Conservation (phyloP, 495 filamentous ascomycete species). For the Podospora tetraspora region DNA sequence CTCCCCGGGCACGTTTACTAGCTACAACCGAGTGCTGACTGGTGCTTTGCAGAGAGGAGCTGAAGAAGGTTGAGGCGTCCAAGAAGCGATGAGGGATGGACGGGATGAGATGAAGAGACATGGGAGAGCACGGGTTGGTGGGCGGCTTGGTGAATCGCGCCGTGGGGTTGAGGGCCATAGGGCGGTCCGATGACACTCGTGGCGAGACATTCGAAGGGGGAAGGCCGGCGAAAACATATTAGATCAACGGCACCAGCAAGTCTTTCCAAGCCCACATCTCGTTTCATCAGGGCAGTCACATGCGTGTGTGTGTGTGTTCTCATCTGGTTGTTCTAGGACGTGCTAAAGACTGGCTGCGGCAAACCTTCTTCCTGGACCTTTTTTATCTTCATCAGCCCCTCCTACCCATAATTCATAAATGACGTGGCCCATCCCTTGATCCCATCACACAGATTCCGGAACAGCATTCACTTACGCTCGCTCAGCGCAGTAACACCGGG, state of each 20-base stretch:
- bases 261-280: neutral
- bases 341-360: neutral
- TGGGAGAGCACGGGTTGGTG: neutral
- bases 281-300: neutral
- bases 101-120: neutral
- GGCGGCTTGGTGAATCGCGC: neutral
- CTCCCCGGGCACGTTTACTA: neutral
- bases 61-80: slow-evolving; percentile 83
- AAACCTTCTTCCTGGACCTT: neutral
- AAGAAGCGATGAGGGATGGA: slow-evolving; percentile 46
- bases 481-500: slow-evolving; percentile 89
- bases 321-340: neutral
- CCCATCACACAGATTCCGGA: neutral
- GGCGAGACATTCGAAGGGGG: neutral
- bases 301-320: neutral
- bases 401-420: neutral
- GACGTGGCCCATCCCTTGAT: neutral
- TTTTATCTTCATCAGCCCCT: neutral
- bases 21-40: slow-evolving; percentile 1
- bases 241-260: neutral
- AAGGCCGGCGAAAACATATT: neutral
- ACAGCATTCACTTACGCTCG: slow-evolving; percentile 50
- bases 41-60: slow-evolving; percentile 64
- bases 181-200: neutral
- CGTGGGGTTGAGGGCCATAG: neutral